Conservation (phyloP, 2,329 filamentous ascomycete species). For the Aspergillus felis region DNA sequence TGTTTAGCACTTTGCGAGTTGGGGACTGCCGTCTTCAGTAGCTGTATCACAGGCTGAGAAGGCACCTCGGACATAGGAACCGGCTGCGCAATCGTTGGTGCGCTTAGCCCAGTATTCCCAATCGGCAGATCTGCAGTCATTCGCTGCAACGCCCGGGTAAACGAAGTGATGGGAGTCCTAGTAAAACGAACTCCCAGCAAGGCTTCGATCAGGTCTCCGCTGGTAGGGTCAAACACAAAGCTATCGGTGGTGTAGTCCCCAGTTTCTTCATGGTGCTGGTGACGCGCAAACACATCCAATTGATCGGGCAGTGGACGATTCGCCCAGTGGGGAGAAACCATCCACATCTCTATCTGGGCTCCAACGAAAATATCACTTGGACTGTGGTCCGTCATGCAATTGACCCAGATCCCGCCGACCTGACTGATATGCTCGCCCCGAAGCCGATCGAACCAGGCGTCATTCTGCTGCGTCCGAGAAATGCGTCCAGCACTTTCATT, state of each 20-base stretch:
- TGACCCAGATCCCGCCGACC: conserved; percentile 36
- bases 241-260: conserved; percentile 26
- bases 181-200: conserved; percentile 31
- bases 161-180: conserved; percentile 19
- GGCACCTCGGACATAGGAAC: background rate
- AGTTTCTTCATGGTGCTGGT: conserved; percentile 15
- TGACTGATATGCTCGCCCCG: conserved; percentile 31
- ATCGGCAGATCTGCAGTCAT: background rate
- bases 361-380: conserved; percentile 28
- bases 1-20: background rate
- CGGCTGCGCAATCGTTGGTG: background rate
- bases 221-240: conserved; percentile 29
- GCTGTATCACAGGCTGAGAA: background rate
- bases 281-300: conserved; percentile 27
- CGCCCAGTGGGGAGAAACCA: conserved; percentile 21
- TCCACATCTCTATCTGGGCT: conserved; percentile 26
- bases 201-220: conserved; percentile 22
- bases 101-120: background rate
- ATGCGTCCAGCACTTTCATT: conserved; percentile 22
- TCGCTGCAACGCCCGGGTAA: conserved; percentile 8
- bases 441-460: conserved; percentile 25
- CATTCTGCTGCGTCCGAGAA: conserved; percentile 8
- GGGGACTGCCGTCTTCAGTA: background rate
- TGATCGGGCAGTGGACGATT: conserved; percentile 8
- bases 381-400: conserved; percentile 30